Evolutionary conservation across 768 basidiomycete genomes (phyloP), one percentile per base, ranked within the genome.

Genomic region (Podaxis mareebaensis): DNA sequence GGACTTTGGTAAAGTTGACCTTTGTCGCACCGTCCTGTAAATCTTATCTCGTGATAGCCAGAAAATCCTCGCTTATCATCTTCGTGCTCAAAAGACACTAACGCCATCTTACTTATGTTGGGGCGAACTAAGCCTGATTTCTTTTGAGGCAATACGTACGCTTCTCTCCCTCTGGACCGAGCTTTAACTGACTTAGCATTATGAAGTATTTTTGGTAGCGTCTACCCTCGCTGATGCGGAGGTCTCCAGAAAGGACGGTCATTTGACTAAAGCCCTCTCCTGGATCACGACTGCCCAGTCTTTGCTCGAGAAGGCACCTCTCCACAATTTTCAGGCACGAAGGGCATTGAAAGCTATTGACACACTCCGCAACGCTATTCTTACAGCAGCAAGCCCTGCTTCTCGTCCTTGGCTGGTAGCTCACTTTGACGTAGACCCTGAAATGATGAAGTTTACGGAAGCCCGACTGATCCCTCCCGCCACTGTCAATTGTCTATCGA

Each of bases 81-180:
- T 36, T 33, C 26, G 58, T 33, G 58, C 44, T 11, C 44, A 22
- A 13, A 3, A 33, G 33, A 17, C 8, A 36, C 26, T 59, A 17
- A 11, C 46, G 30, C 30, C 44, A 22, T 48, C 33, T 13, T 59
- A 33, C 58, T 30, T 59, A 2, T 10, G 46, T 33, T 49, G 44
- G 44, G 58, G 58, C 24, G 33, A 59, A 36, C 20, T 59, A 8
- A 20, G 28, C 13, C 30, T 59, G 44, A 59, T 49, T 17, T 59
- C 58, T 59, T 59, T 59, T 10, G 46, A 59, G 24, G 58, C 44
- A 15, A 26, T 30, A 30, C 49, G 58, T 49, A 20, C 26, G 58
- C 40, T 13, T 58, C 44, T 42, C n/a, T 58, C 13, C 12, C n/a
- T 59, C 20, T 4, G 30, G n/a, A 39, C n/a, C n/a, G 7, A n/a